Conservation (phyloP, 345 rosid genomes). For the Reutealis trisperma region DNA sequence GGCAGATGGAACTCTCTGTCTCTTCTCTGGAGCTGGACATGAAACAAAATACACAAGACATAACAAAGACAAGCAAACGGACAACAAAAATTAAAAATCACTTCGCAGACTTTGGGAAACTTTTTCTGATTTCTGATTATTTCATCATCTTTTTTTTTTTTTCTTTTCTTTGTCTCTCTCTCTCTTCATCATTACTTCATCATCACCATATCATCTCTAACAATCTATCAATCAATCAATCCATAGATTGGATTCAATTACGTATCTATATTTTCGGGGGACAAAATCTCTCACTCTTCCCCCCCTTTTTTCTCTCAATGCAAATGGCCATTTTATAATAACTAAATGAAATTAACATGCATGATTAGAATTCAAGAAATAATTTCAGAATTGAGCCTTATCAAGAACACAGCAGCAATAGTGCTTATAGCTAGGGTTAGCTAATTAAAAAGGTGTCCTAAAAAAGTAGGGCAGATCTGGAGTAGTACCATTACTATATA, state of each 20-base stretch:
- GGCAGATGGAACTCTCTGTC: slow-evolving; percentile 99
- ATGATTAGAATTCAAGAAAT: neutral
- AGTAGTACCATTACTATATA: too few relatives aligned
- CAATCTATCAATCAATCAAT: slow-evolving; percentile 32
- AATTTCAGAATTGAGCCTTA: too few relatives aligned
- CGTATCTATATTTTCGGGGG: too few relatives aligned
- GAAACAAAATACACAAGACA: slow-evolving; percentile 40
- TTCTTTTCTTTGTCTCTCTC: slow-evolving; percentile 42
- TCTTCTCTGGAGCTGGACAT: slow-evolving; percentile 96
- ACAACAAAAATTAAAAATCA: slow-evolving; percentile 49
- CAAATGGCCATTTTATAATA: neutral
- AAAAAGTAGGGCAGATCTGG: too few relatives aligned
- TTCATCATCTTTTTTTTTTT: neutral
- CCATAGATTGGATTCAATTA: neutral
- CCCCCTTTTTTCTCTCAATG: neutral
- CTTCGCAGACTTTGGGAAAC: slow-evolving; percentile 35
- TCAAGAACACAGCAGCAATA: too few relatives aligned
- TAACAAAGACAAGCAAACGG: slow-evolving; percentile 44
- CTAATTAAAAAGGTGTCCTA: too few relatives aligned
- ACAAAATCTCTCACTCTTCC: neutral
- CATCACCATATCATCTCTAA: slow-evolving; percentile 37
- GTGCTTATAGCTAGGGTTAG: too few relatives aligned
- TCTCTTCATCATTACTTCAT: slow-evolving; percentile 56
- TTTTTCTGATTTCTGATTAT: neutral
- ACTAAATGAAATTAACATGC: slow-evolving; percentile 5